Evolutionary conservation across 768 basidiomycete genomes (phyloP).

Genomic region (Scleroderma bovista): DNA sequence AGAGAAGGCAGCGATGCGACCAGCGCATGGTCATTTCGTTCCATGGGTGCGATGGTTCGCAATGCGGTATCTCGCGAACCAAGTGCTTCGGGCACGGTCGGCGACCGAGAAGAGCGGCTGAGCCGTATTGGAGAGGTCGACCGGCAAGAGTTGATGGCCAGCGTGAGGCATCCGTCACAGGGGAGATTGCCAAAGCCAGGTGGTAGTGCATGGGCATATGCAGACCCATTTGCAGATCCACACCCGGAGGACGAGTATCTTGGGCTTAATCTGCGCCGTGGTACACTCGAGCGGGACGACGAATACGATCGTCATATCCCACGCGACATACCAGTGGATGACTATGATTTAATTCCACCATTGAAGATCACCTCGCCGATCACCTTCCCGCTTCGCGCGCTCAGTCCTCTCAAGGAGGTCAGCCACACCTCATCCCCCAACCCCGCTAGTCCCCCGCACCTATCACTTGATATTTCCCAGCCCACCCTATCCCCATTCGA

Average conservation of each 20-base stretch:
- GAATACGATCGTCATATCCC: conserved; percentile 12
- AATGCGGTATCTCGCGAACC: conserved; percentile 24
- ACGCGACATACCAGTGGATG: conserved; percentile 8
- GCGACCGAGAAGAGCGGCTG: conserved; percentile 11
- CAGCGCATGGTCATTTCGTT: conserved; percentile 51
- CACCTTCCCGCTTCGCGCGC: conserved; percentile 20
- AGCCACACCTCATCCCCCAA: conserved; percentile 19
- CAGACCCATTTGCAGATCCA: conserved; percentile 40
- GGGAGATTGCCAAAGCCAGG: conserved; percentile 6
- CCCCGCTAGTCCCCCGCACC: conserved; percentile 21
- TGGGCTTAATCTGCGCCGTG: conserved; percentile 8
- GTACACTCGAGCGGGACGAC: conserved; percentile 13
- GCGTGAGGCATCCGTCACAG: conserved; percentile 2
- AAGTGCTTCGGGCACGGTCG: conserved; percentile 17
- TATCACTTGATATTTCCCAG: conserved; percentile 18
- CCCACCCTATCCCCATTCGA: conserved; percentile 19
- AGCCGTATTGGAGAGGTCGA: conserved; percentile 7
- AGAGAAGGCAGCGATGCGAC: conserved; percentile 40
- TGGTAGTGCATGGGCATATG: conserved; percentile 32
- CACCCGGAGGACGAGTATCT: conserved; percentile 15
- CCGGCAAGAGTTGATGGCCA: conserved; percentile 19
- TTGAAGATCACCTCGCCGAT: conserved; percentile 10
- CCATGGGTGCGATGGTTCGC: conserved; percentile 24
- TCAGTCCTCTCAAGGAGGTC: conserved; percentile 30
- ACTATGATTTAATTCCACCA: conserved; percentile 10